A percentile compares a stretch with the other conserved stretches of the same genome.
These are phyloP conservation scores for Chloranthus sessilifolius DNA, from an alignment of 164 flowering plant genomes.

Conservation along the genomic window DNA sequence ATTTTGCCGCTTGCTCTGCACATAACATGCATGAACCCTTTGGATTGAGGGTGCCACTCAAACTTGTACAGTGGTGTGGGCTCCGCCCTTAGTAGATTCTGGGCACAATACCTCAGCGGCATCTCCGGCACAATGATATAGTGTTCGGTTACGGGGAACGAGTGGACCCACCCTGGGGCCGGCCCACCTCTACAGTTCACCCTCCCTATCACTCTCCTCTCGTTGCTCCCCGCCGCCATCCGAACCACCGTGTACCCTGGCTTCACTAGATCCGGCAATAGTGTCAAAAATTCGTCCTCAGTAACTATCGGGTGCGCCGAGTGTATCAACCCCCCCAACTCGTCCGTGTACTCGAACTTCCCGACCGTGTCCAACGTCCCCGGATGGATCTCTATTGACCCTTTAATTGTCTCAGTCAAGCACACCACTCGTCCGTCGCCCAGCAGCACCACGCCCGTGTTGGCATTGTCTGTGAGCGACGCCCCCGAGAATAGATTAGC, in stretches of 20 bases:
- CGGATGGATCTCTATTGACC: conserved; percentile 76
- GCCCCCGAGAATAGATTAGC: conserved; percentile 80
- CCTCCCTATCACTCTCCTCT: conserved; percentile 81
- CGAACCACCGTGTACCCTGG: conserved; percentile 90
- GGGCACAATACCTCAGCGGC: conserved; percentile 81
- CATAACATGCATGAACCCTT: conserved; percentile 82
- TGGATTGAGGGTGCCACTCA: conserved; percentile 85
- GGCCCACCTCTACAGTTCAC: conserved; percentile 83
- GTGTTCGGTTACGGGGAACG: conserved; percentile 83
- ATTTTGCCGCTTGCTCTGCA: conserved; percentile 77
- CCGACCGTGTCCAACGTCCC: conserved; percentile 72
- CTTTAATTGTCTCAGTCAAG: conserved; percentile 88
- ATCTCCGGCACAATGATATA: conserved; percentile 91
- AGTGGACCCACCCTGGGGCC: conserved; percentile 94
- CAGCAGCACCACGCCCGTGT: conserved; percentile 81
- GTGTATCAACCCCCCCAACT: conserved; percentile 65
- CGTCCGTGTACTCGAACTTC: conserved; percentile 63
- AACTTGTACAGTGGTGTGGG: conserved; percentile 94
- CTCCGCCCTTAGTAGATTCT: conserved; percentile 75
- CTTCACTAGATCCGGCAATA: conserved; percentile 76
- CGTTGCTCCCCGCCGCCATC: conserved; percentile 75
- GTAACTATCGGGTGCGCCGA: conserved; percentile 97
- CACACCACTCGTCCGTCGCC: conserved; percentile 93
- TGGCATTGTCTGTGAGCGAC: conserved; percentile 88
- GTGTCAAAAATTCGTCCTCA: conserved; percentile 58